A percentile compares a stretch with the other conserved stretches of the same genome.
Conservation (phyloP, 2,329 filamentous ascomycete species). For the Penicillium sp. region DNA sequence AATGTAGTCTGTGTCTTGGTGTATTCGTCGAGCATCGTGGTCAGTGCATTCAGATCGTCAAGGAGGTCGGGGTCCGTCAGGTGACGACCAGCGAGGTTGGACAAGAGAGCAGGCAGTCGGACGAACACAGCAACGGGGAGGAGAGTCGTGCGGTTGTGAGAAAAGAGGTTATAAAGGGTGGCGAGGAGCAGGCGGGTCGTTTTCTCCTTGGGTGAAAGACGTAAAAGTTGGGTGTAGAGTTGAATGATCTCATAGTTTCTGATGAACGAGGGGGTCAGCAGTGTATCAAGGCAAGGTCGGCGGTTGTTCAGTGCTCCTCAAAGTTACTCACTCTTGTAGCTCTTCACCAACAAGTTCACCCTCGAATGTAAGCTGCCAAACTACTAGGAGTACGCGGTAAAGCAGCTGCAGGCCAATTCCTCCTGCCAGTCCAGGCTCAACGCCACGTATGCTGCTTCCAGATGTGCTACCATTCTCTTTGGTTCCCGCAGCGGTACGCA, state of each 20-base stretch:
- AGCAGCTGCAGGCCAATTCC: constrained; percentile 90
- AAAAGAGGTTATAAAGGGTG: constrained; percentile 86
- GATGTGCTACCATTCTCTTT: constrained; percentile 68
- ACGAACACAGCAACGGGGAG: constrained; percentile 86
- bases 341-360: constrained; percentile 71
- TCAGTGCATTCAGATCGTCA: constrained; percentile 53
- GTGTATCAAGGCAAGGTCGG: constrained; percentile 2
- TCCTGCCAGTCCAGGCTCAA: constrained; percentile 67
- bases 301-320: not conserved
- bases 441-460: constrained; percentile 65
- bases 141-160: constrained; percentile 66
- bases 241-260: constrained; percentile 93
- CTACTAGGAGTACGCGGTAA: constrained; percentile 88
- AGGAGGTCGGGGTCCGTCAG: constrained; percentile 54
- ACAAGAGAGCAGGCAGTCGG: constrained; percentile 69
- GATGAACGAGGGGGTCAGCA: constrained; percentile 1
- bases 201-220: constrained; percentile 95
- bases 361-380: constrained; percentile 98
- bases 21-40: constrained; percentile 82
- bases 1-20: constrained; percentile 70
- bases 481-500: constrained; percentile 73
- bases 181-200: constrained; percentile 89
- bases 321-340: constrained; percentile 61
- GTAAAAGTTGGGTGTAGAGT: constrained; percentile 88
- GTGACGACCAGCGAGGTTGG: constrained; percentile 59